These are phyloP conservation scores for Globisporangium splendens DNA, from an alignment of 352 stramenopile genomes.

Conservation along the genomic window DNA sequence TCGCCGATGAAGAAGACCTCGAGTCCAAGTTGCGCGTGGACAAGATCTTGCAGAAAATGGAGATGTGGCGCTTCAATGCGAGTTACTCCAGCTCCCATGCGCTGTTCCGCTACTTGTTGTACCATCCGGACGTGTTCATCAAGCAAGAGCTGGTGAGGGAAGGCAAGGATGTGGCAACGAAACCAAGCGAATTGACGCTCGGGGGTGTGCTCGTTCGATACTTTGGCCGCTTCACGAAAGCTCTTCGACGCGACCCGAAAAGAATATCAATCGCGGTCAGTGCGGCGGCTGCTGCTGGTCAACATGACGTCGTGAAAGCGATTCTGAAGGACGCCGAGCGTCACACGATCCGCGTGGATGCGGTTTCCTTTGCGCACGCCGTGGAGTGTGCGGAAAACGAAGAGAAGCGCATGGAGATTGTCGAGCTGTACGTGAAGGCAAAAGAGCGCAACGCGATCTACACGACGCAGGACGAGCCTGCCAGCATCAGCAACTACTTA, in stretches of 20 bases:
- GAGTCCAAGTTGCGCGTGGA: slow-evolving; percentile 35
- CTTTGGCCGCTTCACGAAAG: slow-evolving; percentile 39
- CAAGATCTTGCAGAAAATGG: slow-evolving; percentile 39
- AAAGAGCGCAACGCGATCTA: slow-evolving; percentile 51
- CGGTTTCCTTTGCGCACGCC: slow-evolving; percentile 59
- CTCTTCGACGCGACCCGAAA: slow-evolving; percentile 42
- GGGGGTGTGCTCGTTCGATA: slow-evolving; percentile 41
- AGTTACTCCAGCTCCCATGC: slow-evolving; percentile 64
- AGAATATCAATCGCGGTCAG: slow-evolving; percentile 58
- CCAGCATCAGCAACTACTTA: slow-evolving; percentile 62
- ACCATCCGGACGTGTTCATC: slow-evolving; percentile 39
- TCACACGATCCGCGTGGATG: slow-evolving; percentile 46
- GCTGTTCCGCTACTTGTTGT: slow-evolving; percentile 61
- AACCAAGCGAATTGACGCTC: slow-evolving; percentile 6
- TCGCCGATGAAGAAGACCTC: slow-evolving; percentile 28
- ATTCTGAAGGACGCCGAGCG: slow-evolving; percentile 38
- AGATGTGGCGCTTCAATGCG: slow-evolving; percentile 29
- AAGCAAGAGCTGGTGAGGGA: not conserved
- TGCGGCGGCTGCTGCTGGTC: slow-evolving; percentile 35
- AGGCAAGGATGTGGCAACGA: not conserved
- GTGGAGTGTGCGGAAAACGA: slow-evolving; percentile 45
- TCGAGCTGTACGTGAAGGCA: slow-evolving; percentile 53
- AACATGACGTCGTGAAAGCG: slow-evolving; percentile 29
- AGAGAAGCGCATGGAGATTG: slow-evolving; percentile 41
- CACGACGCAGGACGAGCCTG: slow-evolving; percentile 41